Conservation (phyloP, 2,329 filamentous ascomycete species). For the Magnaporthiopsis rhizophila region DNA sequence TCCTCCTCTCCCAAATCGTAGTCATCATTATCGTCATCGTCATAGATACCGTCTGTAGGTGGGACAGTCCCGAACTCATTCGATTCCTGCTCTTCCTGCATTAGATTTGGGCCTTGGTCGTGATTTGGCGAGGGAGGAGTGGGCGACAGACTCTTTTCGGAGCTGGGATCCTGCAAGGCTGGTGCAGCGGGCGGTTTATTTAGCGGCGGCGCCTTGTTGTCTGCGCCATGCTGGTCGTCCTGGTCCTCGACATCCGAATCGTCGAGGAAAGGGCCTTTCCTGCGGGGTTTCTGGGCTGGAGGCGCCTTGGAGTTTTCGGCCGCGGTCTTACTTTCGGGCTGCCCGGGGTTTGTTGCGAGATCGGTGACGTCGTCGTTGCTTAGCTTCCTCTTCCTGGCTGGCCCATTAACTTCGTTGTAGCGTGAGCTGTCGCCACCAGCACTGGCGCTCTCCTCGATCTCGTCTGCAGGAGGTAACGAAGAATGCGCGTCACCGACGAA, state of each 20-base stretch:
- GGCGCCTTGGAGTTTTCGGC: conserved; percentile 4
- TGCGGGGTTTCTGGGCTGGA: conserved; percentile 14
- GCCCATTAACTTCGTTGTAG: conserved; percentile 28
- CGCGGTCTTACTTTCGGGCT: background rate
- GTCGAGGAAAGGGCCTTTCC: conserved; percentile 58
- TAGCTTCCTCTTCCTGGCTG: conserved; percentile 35
- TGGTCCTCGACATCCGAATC: conserved; percentile 55
- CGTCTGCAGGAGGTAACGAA: conserved; percentile 10
- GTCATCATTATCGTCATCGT: conserved; percentile 31
- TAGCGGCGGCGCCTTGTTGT: background rate
- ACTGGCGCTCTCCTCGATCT: conserved; percentile 1
- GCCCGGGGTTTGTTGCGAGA: conserved; percentile 4
- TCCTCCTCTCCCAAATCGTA: conserved; percentile 53
- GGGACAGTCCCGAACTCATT: conserved; percentile 40
- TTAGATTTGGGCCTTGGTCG: conserved; percentile 5
- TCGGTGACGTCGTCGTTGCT: conserved; percentile 18
- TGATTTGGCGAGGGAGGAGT: conserved; percentile 1
- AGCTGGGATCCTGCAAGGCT: background rate
- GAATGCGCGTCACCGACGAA: conserved; percentile 34
- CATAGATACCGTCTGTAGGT: conserved; percentile 39
- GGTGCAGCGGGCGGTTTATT: background rate
- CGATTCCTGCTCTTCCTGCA: conserved; percentile 6
- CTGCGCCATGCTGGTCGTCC: conserved; percentile 12
- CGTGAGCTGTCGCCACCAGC: conserved; percentile 14
- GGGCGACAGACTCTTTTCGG: conserved; percentile 2